Evolutionary conservation across 331 rosid species (phyloP).

Genomic region (Quercus lobata): DNA sequence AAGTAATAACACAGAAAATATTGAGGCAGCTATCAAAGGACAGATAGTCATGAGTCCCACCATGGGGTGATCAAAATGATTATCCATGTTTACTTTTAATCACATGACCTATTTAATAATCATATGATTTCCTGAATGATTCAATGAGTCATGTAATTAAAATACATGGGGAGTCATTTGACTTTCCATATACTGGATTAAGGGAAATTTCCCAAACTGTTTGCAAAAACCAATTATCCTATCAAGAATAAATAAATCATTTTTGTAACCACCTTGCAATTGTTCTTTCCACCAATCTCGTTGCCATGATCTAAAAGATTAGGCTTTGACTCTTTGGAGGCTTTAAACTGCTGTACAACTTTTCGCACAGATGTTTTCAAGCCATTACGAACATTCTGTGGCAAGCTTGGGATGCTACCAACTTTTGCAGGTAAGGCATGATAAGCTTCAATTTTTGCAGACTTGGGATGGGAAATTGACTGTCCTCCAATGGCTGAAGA

Average conservation of each 20-base stretch:
- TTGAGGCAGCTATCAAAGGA: constrained; percentile 14
- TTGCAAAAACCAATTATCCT: no score
- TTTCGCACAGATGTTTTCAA: constrained; percentile 65
- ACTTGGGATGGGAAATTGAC: constrained; percentile 32
- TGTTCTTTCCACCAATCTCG: constrained; percentile 41
- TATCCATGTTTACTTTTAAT: no score
- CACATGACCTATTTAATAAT: background rate
- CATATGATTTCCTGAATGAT: no score
- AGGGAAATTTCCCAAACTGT: no score
- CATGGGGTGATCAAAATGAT: no score
- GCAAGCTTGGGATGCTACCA: constrained; percentile 33
- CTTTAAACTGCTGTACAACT: constrained; percentile 73
- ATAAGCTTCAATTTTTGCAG: constrained; percentile 39
- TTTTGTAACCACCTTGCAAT: constrained; percentile 20
- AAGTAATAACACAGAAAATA: background rate
- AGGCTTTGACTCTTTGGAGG: constrained; percentile 52
- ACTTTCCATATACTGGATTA: no score
- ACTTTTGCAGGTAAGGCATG: constrained; percentile 45
- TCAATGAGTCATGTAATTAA: no score
- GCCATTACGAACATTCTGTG: constrained; percentile 59
- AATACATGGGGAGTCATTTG: no score
- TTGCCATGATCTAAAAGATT: constrained; percentile 30
- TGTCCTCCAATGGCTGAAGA: constrained; percentile 37
- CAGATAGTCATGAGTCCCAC: no score
- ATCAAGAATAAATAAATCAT: background rate